A percentile compares a stretch with the other conserved stretches of the same genome.
Evolutionary conservation across 306 rosid species (phyloP).

Genomic region (Medicago arabica): DNA sequence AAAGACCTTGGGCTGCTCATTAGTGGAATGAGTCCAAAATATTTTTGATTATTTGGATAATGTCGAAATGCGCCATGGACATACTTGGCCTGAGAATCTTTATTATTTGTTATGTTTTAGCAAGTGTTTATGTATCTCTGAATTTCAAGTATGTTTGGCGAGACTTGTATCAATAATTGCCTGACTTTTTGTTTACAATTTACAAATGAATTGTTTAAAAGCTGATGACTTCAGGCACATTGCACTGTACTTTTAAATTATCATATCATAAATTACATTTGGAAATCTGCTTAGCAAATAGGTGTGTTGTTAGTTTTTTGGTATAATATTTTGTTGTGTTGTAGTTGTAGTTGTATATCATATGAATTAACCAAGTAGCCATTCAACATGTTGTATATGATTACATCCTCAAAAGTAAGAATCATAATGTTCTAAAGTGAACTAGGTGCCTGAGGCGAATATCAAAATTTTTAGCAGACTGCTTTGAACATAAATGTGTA

Average conservation of each 20-base stretch:
- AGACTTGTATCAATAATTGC: conserved; percentile 55
- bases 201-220: conserved; percentile 34
- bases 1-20: conserved; percentile 39
- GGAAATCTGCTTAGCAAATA: conserved; percentile 10
- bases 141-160: conserved; percentile 41
- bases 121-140: conserved; percentile 50
- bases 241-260: conserved; percentile 27
- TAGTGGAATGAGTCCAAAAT: conserved; percentile 10
- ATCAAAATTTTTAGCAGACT: conserved; percentile 22
- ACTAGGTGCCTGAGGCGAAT: neutral
- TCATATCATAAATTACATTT: conserved; percentile 16
- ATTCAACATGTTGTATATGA: neutral
- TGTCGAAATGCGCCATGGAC: conserved; percentile 58
- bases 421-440: neutral
- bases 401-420: neutral
- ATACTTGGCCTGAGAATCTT: conserved; percentile 34
- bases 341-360: neutral
- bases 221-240: conserved; percentile 39
- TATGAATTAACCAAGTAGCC: neutral
- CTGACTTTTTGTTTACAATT: conserved; percentile 43
- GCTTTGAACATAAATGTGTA: neutral
- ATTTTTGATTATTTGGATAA: conserved; percentile 55
- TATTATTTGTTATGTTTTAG: conserved; percentile 38
- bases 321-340: neutral
- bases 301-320: neutral